phyloP scores from a whole-genome alignment of 2,329 filamentous ascomycete species.

The Balansia obtecta region DNA sequence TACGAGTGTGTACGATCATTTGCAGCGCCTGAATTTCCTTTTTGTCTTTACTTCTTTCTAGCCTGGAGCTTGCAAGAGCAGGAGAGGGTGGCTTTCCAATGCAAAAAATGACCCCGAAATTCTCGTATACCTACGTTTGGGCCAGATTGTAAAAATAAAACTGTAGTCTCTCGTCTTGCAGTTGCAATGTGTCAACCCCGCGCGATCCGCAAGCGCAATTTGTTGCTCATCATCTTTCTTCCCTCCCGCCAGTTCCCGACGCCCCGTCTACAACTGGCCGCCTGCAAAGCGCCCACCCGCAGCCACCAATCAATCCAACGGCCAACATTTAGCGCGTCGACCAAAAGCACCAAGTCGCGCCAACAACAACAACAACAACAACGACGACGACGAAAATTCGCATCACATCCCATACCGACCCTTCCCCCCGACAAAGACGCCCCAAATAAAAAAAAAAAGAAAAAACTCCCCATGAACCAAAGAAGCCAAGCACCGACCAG shows the following conservation, averaged over 20 bases:
- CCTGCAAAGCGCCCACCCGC: background rate
- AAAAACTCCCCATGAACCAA: constrained; percentile 4
- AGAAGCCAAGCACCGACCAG: background rate
- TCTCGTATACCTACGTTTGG: background rate
- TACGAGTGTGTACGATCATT: background rate
- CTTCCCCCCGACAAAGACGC: too few species aligned
- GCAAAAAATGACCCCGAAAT: background rate
- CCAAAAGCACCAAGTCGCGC: background rate
- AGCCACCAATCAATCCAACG: background rate
- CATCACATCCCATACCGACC: too few species aligned
- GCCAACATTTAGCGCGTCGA: background rate
- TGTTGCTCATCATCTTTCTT: too few species aligned
- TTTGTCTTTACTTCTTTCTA: background rate
- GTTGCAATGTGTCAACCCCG: background rate
- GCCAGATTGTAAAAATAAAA: background rate
- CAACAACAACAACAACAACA: background rate
- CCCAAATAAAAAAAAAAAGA: too few species aligned
- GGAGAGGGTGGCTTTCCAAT: background rate
- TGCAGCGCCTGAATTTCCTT: background rate
- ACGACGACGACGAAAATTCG: too few species aligned
- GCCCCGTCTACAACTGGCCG: background rate
- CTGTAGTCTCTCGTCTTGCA: background rate
- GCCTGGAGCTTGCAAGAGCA: background rate
- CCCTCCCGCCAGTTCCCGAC: too few species aligned
- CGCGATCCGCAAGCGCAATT: too few species aligned